Base-by-base conservation (phyloP, 2,329 filamentous ascomycete genomes). In the Gliomastix tumulicola region DNA sequence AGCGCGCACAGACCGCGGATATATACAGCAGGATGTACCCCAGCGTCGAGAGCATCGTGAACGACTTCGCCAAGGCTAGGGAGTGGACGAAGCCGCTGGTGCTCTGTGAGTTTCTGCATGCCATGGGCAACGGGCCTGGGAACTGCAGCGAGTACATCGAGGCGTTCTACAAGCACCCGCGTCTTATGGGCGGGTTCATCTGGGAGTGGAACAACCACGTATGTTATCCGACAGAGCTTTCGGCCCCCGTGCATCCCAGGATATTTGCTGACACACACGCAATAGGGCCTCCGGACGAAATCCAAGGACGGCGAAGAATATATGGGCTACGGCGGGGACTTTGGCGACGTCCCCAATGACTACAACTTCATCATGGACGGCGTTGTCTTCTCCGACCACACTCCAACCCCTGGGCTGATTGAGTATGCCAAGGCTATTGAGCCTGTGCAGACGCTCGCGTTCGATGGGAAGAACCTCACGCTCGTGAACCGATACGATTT, bases 101-200 rank as follows among this genome's bases (percentile, higher is more conserved):
- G 2, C 60, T 74, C 30, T 74, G 69, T 37, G 73, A 78, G 40
- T 76, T 64, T 40, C 60, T 61, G 0, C 71, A 76, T 44, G 80
- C 82, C 0, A 86, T 87, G 82, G 83, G 82, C 0, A 86, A 85
- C 40, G 82, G 80, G 0, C 82, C 79, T 0, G 82, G 82, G 2
- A 74, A 71, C 2, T 62, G 85, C 34, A 69, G 77, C 41, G 81
- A 85, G 41, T 86, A 87, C 42, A 61, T 82, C 11, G 71, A 82
- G 7, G 67, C 71, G 0, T 87, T 84, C 53, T 74, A 78, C 47
- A 66, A 69, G 30, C 67, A 63, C 21, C 51, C 53, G 0, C 44
- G 53, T 0, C 48, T 63, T 0, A 80, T 84, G 57, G 81, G 82
- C 6, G 82, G 81, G 0, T 77, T 74, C 23, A 68, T 80, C 4